Percentiles rank a stretch among this genome's conserved stretches.
phyloP scores from a whole-genome alignment of 768 basidiomycete genomes.

The Boletus rex-veris region DNA sequence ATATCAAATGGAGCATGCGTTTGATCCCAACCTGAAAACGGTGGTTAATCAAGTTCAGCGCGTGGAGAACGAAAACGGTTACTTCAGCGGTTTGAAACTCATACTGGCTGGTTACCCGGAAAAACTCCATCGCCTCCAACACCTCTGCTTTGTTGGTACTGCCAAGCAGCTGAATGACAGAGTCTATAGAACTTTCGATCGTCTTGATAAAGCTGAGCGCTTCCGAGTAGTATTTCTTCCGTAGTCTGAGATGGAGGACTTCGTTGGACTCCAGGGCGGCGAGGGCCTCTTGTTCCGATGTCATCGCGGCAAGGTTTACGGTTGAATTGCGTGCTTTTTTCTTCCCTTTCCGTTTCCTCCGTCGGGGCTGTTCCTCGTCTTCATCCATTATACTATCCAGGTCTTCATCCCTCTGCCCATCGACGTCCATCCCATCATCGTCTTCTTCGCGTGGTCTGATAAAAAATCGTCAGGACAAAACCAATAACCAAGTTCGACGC shows the following conservation, averaged over 20 bases:
- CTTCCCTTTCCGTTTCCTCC: slow-evolving; percentile 41
- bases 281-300: slow-evolving; percentile 67
- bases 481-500: background rate
- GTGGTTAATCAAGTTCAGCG: slow-evolving; percentile 1
- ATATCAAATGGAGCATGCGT: slow-evolving; percentile 95
- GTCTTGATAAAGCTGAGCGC: slow-evolving; percentile 77
- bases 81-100: slow-evolving; percentile 77
- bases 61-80: slow-evolving; percentile 3
- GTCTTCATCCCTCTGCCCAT: slow-evolving; percentile 38
- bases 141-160: slow-evolving; percentile 85
- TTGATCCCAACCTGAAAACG: slow-evolving; percentile 72
- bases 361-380: slow-evolving; percentile 32
- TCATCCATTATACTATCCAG: slow-evolving; percentile 38
- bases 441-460: slow-evolving; percentile 23
- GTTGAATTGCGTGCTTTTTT: slow-evolving; percentile 64
- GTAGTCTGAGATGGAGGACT: slow-evolving; percentile 61
- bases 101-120: slow-evolving; percentile 77
- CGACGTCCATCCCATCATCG: slow-evolving; percentile 59
- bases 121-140: slow-evolving; percentile 86
- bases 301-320: slow-evolving; percentile 65
- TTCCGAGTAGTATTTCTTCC: slow-evolving; percentile 85
- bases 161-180: slow-evolving; percentile 73
- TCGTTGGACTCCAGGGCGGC: slow-evolving; percentile 66
- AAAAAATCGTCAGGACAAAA: slow-evolving; percentile 7
- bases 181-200: slow-evolving; percentile 65